These are phyloP conservation scores for Fusarium robinianum DNA, from an alignment of 2,329 filamentous ascomycete genomes.

Conservation along the genomic window DNA sequence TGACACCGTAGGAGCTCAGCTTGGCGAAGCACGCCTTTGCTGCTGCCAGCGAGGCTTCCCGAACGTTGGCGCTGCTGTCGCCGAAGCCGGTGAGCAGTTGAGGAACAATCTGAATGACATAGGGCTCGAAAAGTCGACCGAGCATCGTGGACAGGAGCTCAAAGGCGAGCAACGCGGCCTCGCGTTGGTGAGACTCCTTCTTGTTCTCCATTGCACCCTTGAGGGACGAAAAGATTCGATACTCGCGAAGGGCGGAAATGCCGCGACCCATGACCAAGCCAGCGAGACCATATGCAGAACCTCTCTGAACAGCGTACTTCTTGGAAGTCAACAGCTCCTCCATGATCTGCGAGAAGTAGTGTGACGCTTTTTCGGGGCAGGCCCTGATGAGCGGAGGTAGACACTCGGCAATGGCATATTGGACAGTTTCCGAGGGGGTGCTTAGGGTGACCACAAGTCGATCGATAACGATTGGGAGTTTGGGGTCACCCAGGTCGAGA, in stretches of 20 bases:
- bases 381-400: conserved; percentile 87
- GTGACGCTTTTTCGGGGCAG: conserved; percentile 74
- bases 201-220: conserved; percentile 90
- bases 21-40: conserved; percentile 93
- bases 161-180: conserved; percentile 86
- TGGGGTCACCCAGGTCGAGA: conserved; percentile 79
- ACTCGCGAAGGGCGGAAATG: conserved; percentile 79
- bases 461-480: conserved; percentile 86
- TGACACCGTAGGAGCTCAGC: conserved; percentile 93
- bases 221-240: conserved; percentile 81
- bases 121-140: conserved; percentile 90
- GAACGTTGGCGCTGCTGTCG: conserved; percentile 84
- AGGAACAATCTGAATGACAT: conserved; percentile 93
- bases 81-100: conserved; percentile 89
- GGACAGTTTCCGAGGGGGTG: conserved; percentile 94
- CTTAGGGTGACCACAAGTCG: conserved; percentile 84
- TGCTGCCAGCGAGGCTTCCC: conserved; percentile 89
- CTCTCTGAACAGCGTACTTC: conserved; percentile 89
- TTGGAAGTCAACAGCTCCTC: conserved; percentile 84
- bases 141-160: conserved; percentile 88
- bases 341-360: conserved; percentile 80
- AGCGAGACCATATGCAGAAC: conserved; percentile 91
- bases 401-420: conserved; percentile 94
- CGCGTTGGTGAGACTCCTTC: conserved; percentile 85
- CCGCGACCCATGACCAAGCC: conserved; percentile 90